Evolutionary conservation across 2,329 filamentous ascomycete genomes (phyloP), one percentile per base, ranked within the genome.

Genomic region (Bipolaris bicolor): DNA sequence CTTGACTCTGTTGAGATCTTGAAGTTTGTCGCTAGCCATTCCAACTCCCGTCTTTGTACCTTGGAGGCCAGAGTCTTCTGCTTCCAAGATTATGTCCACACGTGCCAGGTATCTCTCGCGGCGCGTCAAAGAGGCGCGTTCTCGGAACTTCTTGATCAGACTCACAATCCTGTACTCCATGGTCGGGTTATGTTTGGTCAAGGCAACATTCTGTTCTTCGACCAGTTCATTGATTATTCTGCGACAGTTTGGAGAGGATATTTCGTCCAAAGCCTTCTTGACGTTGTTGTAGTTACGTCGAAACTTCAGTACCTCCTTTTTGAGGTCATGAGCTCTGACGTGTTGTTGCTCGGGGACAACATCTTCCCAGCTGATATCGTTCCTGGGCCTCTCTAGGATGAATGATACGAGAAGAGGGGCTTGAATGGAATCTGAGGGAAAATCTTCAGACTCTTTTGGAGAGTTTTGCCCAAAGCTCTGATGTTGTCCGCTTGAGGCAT

Each of bases 61-160:
- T 13, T 57, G 47, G 4, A 63, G 60, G 0, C 62, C 61, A 34
- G 67, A 67, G 5, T 64, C 54, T 20, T 68, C 69, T 2, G 71
- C 71, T 47, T 73, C 62, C 15, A 76, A 59, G 10, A 76, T 66
- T 7, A 76, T 57, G 20, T 67, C 62, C 4, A 76, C 65, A 37
- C 66, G 60, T 20, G 55, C 58, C 7, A 72, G 61, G 26, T 65
- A 50, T 52, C 61, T 60, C 26, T 64, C 24, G 1, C 22, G 45
- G 2, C 58, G 56, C n/a, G 54, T 60, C 37, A 69, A 41, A 0
- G n/a, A 37, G 16, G 58, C 15, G 20, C 40, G 26, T 13, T 51
- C 49, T 26, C 40, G 29, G 11, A 51, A 72, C 22, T 68, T 58
- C 16, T 69, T 60, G 2, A 72, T 55, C 5, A 75, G 58, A n/a